These are phyloP conservation scores for Tetrapyrgos nigripes DNA, from an alignment of 1,284 basidiomycete genomes.

Conservation along the genomic window DNA sequence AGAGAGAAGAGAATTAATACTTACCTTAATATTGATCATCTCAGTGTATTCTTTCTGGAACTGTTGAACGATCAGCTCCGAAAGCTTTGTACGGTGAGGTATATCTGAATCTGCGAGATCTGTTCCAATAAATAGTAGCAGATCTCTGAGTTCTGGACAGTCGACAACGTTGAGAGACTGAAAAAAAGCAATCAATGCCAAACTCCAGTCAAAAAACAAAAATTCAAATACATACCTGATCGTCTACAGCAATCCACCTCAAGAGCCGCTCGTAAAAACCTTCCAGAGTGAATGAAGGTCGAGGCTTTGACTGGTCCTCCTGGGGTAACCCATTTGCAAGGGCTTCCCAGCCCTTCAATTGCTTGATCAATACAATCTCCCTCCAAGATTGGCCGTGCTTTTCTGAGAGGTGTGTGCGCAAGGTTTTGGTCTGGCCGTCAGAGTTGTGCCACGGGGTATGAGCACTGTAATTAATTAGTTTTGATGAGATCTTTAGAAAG, in stretches of 20 bases:
- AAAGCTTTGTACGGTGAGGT: conserved; percentile 8
- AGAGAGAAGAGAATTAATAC: too few species aligned
- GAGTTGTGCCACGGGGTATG: background rate
- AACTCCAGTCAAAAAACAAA: background rate
- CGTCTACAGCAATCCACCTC: conserved; percentile 3
- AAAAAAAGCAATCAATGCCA: background rate
- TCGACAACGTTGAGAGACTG: conserved; percentile 12
- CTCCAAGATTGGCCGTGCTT: background rate
- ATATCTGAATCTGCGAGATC: conserved; percentile 1
- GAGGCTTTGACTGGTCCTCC: background rate
- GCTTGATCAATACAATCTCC: background rate
- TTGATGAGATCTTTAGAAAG: background rate
- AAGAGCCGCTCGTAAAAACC: conserved; percentile 3
- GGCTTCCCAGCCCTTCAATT: background rate
- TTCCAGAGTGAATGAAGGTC: background rate
- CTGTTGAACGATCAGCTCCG: background rate
- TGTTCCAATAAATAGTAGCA: conserved; percentile 6
- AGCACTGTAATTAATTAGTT: background rate
- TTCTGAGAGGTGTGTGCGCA: background rate
- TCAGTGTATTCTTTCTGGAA: background rate
- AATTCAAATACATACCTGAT: background rate
- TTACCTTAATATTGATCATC: background rate
- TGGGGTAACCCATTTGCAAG: background rate
- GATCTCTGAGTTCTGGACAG: conserved; percentile 7
- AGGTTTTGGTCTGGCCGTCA: background rate